Base-by-base conservation (phyloP, 805 yeast genomes). In the Babjeviella inositovora region DNA sequence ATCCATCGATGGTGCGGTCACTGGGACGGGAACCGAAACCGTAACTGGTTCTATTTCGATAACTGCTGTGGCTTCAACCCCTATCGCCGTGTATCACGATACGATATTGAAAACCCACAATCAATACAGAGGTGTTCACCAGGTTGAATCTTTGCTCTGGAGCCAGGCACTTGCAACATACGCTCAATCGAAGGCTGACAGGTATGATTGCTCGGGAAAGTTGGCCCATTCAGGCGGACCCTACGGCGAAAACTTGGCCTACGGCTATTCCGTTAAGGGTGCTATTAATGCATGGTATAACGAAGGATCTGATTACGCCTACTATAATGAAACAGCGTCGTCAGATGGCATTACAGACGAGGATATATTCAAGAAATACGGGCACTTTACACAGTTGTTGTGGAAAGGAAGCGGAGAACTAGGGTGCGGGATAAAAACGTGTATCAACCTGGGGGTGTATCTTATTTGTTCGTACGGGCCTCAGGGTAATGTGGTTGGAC, bases 201-300 rank as follows among this genome's bases (percentile, higher is more conserved):
- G 39, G n/a, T 71, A 72, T 44, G 49, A 57, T 18, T 76, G 81
- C 43, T 50, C 56, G 33, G 70, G 72, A 11, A 43, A 45, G n/a
- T 50, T 80, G 28, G 49, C 50, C 11, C 93, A 79, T 45, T 71
- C 85, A 2, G 54, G 59, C 18, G 71, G 74, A 8, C 61, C 61
- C n/a, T 71, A 69, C 43, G 93, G 93, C 26, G 92, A 79, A 43
- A 79, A 79, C 50, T 55, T 79, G 28, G 92, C 90, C n/a, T 57
- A 69, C 18, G 93, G 93, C 14, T 73, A 58, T 43, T 35, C 56
- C 40, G 36, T 50, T 23, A 46, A 66, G 4, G 72, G 63, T 3
- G 77, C 81, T 3, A 70, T 73, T 8, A 57, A 57, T 15, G 85
- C 80, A 3, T 80, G 92, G 90, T 80, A 76, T 51, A 53, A 61